Evolutionary conservation across 306 rosid genomes (phyloP).

Genomic region (Sicyos edulis): DNA sequence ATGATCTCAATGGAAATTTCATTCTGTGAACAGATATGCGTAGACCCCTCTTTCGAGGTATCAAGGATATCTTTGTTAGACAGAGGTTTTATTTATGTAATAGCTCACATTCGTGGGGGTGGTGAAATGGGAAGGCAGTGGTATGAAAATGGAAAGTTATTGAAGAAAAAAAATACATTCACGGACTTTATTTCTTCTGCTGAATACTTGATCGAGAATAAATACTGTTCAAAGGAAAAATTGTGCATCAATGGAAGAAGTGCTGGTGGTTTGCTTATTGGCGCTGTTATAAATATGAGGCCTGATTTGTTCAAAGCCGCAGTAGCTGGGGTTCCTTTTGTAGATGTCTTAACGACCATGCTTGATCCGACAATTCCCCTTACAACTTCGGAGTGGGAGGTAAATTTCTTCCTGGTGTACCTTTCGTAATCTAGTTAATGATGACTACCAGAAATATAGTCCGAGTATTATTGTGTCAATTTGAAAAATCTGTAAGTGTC

Average conservation of each 20-base stretch:
- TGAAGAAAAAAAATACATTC: conserved; percentile 82
- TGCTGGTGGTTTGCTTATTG: conserved; percentile 92
- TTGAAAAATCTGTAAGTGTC: too few relatives aligned
- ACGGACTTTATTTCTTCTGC: conserved; percentile 89
- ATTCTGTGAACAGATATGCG: conserved; percentile 42
- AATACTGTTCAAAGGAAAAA: conserved; percentile 65
- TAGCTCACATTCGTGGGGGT: conserved; percentile 94
- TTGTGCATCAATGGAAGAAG: conserved; percentile 81
- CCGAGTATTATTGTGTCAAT: too few relatives aligned
- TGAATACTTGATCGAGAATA: conserved; percentile 67
- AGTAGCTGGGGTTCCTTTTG: conserved; percentile 91
- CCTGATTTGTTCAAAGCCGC: conserved; percentile 94
- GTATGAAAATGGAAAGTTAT: conserved; percentile 88
- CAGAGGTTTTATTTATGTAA: conserved; percentile 77
- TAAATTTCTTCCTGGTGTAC: conserved; percentile 22
- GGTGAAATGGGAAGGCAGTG: conserved; percentile 99
- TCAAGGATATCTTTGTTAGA: conserved; percentile 82
- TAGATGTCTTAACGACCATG: conserved; percentile 92
- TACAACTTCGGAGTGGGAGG: conserved; percentile 99
- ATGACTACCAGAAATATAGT: conserved; percentile 10
- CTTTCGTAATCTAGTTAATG: not conserved
- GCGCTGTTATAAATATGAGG: conserved; percentile 94
- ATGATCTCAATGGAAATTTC: conserved; percentile 23
- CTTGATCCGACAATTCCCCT: conserved; percentile 96
- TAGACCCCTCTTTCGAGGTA: conserved; percentile 71